Conservation (phyloP, 2,329 filamentous ascomycete species). For the Venturia asperata region DNA sequence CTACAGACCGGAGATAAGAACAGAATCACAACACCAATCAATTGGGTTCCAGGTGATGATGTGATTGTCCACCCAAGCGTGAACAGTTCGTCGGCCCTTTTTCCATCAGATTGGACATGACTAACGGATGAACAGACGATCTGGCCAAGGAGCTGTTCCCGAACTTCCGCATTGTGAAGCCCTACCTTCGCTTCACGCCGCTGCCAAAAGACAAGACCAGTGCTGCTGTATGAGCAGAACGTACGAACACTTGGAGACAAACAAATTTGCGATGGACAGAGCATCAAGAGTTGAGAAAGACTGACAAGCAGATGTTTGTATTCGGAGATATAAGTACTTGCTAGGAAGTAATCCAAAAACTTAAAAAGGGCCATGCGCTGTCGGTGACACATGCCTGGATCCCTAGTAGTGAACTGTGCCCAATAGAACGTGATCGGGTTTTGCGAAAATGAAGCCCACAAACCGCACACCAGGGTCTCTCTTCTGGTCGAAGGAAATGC, state of each 20-base stretch:
- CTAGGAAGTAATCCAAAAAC: neutral
- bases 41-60: constrained; percentile 53
- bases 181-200: constrained; percentile 54
- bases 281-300: neutral
- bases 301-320: neutral
- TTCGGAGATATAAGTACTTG: neutral
- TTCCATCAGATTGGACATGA: neutral
- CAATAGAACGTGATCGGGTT: neutral
- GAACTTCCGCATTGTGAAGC: constrained; percentile 55
- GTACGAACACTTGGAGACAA: neutral
- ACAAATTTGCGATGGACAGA: neutral
- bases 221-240: constrained; percentile 8
- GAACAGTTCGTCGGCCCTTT: constrained; percentile 32
- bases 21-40: constrained; percentile 54
- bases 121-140: constrained; percentile 30
- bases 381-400: neutral
- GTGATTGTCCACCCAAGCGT: constrained; percentile 55
- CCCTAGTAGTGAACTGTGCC: neutral
- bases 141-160: constrained; percentile 54
- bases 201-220: constrained; percentile 49
- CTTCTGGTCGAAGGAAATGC: neutral
- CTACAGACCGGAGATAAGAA: constrained; percentile 54
- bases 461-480: neutral
- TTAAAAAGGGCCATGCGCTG: neutral
- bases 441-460: neutral